Evolutionary conservation across 139 green algal species (phyloP).

Genomic region (Closterium sp.): DNA sequence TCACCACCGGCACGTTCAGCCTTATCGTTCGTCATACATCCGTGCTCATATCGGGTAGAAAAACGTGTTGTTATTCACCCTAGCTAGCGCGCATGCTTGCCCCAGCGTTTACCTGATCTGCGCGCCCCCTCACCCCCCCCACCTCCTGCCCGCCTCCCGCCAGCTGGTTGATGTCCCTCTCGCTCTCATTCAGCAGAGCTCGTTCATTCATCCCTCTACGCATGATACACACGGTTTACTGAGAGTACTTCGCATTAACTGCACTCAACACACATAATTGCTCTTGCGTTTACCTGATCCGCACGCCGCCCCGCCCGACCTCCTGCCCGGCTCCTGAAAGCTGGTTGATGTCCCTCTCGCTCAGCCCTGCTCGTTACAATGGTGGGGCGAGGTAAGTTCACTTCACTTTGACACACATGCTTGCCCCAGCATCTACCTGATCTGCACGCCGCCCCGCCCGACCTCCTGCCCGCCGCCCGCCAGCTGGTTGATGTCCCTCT

Average conservation of each 20-base stretch:
- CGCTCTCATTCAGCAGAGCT: not conserved
- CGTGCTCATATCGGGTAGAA: too few relatives aligned
- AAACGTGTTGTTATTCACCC: too few relatives aligned
- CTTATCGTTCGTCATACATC: too few relatives aligned
- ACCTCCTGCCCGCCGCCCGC: conserved; percentile 35
- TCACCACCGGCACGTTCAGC: too few relatives aligned
- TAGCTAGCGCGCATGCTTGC: not conserved
- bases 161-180: conserved; percentile 7
- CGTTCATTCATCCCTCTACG: too few relatives aligned
- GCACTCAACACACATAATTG: too few relatives aligned
- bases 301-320: conserved; percentile 1
- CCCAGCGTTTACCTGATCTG: conserved; percentile 6
- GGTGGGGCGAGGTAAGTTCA: too few relatives aligned
- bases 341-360: conserved; percentile 8
- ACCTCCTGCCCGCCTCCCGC: conserved; percentile 35
- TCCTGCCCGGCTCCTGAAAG: conserved; percentile 26
- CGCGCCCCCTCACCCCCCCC: not conserved
- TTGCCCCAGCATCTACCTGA: not conserved
- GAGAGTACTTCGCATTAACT: too few relatives aligned
- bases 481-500: conserved; percentile 12
- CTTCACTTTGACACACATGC: not conserved
- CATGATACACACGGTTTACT: too few relatives aligned
- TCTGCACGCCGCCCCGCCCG: conserved; percentile 15
- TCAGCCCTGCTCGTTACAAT: not conserved
- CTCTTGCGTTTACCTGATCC: conserved; percentile 11